Percentiles rank a stretch among this genome's conserved stretches.
These are phyloP conservation scores for Entonaema liquescens DNA, from an alignment of 495 filamentous ascomycete genomes.

Conservation along the genomic window DNA sequence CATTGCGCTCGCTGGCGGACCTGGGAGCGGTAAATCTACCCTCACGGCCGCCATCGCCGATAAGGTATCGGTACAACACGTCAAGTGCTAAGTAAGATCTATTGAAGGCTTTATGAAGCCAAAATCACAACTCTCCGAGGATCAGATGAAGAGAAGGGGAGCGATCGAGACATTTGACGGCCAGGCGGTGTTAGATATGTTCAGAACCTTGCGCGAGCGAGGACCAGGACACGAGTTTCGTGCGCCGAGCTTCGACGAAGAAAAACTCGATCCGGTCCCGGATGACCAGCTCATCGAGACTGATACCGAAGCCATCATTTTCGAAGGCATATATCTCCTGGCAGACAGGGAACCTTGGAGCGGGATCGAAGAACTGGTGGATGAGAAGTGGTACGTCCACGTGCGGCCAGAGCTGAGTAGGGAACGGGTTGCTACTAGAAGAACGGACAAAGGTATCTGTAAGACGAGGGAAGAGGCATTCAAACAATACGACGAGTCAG, in stretches of 20 bases:
- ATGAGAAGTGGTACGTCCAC: not conserved
- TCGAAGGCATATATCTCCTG: slow-evolving; percentile 2
- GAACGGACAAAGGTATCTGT: slow-evolving; percentile 1
- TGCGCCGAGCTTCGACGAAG: slow-evolving; percentile 1
- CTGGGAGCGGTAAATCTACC: not conserved
- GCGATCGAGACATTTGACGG: not conserved
- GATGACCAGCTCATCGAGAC: not conserved
- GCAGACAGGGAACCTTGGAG: slow-evolving; percentile 3
- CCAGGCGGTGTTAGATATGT: not conserved
- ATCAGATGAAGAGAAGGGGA: not conserved
- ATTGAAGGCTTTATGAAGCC: not conserved
- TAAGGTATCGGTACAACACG: not conserved
- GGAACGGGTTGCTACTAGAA: not conserved
- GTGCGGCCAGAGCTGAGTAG: not conserved
- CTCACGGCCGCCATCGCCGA: not conserved
- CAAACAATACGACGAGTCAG: not conserved
- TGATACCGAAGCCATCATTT: slow-evolving; percentile 1
- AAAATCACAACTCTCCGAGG: not conserved
- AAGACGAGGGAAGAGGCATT: not conserved
- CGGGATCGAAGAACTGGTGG: not conserved
- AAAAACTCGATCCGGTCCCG: not conserved
- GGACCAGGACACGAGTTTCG: not conserved
- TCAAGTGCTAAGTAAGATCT: not conserved
- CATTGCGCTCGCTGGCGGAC: not conserved
- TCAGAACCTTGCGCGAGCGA: not conserved